Evolutionary conservation across 306 rosid species (phyloP), one percentile per base, ranked within the genome.

Genomic region (Cicer chorassanicum): DNA sequence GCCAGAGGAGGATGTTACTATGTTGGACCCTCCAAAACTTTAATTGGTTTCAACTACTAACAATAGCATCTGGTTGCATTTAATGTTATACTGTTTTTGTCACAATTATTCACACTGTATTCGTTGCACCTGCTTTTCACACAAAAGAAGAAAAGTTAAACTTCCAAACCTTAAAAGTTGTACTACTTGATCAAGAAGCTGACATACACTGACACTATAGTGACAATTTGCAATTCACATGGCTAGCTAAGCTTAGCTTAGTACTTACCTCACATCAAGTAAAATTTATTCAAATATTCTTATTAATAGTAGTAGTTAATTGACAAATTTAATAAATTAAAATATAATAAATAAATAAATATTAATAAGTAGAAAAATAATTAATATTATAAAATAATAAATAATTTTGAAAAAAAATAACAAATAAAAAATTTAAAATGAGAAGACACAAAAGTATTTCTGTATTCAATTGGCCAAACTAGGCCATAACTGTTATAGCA

Each of bases 11-110:
- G 9, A 53, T 12, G 50, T 56, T 39, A 6, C 38, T 14, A 10
- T 16, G 16, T 9, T 13, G 18, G 15, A 3, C 57, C 11, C 55
- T 45, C 54, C 21, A 15, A 0, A 36, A 57, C 81, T 64, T 88
- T 70, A 86, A 75, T 49, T 11, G 49, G 9, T 42, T 84, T 80
- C 96, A 92, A 88, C 98, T 0, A 54, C 96, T 39, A 88, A 45
- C 96, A 60, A 60, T 60, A 60, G 43, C 14, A 34, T 76, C 62
- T 86, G 38, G 6, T 74, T 61, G 49, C 88, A 80, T 83, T 87
- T 46, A 88, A 41, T 84, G 71, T 18, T 14, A 64, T 8, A 19
- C 56, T 50, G 11, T 21, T 78, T 43, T 36, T 39, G 34, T 42
- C 82, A 24, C 85, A 54, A 49, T 81, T 61, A 76, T 70, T 82